Evolutionary conservation across 192 early-diverging fungal genomes (phyloP).

Genomic region (Backusella tarrabulga): DNA sequence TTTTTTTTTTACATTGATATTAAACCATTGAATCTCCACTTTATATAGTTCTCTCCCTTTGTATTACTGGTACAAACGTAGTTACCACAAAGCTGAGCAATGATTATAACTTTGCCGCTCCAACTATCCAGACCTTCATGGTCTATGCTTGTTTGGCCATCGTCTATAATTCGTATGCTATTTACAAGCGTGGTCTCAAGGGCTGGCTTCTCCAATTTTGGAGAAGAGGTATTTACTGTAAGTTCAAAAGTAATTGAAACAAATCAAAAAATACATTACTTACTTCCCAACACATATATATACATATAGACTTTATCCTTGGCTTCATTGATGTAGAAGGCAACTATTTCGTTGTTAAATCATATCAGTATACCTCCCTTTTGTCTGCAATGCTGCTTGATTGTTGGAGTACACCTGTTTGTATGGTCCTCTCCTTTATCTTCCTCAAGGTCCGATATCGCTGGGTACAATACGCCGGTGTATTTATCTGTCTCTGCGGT

Average conservation of each 20-base stretch:
- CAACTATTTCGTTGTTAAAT: conserved; percentile 80
- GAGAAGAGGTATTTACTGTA: conserved; percentile 45
- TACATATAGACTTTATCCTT: conserved; percentile 50
- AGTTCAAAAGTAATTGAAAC: neutral
- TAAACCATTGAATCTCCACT: neutral
- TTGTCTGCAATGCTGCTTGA: conserved; percentile 80
- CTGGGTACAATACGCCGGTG: conserved; percentile 66
- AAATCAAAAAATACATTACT: neutral
- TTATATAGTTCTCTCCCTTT: conserved; percentile 58
- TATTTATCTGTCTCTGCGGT: conserved; percentile 63
- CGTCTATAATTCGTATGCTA: conserved; percentile 47
- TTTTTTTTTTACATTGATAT: neutral
- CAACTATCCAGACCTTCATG: conserved; percentile 72
- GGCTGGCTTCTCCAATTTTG: conserved; percentile 46
- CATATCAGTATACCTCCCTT: conserved; percentile 71
- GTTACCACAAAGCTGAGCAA: conserved; percentile 57
- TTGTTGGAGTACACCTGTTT: conserved; percentile 73
- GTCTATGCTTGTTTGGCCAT: conserved; percentile 65
- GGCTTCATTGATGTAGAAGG: conserved; percentile 75
- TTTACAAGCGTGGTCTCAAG: conserved; percentile 48
- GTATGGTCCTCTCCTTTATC: conserved; percentile 62
- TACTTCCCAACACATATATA: neutral
- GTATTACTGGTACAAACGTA: conserved; percentile 72
- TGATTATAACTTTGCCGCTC: conserved; percentile 50
- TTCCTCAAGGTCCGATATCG: conserved; percentile 62